Base-by-base conservation (phyloP, 2,329 filamentous ascomycete species). In the Fusarium drepaniforme region DNA sequence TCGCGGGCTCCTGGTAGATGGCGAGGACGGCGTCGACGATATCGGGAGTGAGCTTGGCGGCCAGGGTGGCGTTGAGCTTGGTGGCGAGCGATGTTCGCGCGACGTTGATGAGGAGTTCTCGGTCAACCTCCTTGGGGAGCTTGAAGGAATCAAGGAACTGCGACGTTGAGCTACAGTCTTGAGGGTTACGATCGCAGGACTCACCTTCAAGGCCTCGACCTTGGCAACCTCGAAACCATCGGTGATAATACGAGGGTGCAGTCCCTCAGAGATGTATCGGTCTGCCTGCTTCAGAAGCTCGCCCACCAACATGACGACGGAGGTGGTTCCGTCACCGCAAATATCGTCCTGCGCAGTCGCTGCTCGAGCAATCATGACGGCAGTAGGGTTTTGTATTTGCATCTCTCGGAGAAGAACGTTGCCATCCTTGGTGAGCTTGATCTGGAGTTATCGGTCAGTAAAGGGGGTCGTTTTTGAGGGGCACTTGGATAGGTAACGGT, bases 331-430 rank as follows among this genome's bases (percentile, higher is more conserved):
- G 84, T 99, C 97, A 81, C 97, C 97, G 79, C 95, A 97, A 79
- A 99, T 99, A 81, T 99, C 97, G 84, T 99, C 97, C 84, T 99
- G 96, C 77, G 97, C 97, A 42, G 97, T 99, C 68, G 97, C 97
- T 80, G 96, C 95, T 82, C 91, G 87, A 67, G 91, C 91, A 83
- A 93, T 93, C 91, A 93, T 93, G 73, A 97, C 97, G 76, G 97
- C 97, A 40, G 97, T 99, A 33, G 97, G 97, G 85, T 98, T 98
- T 87, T 98, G 96, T 83, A 98, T 98, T 91, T 98, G 96, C 91
- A 93, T 93, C 84, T 93, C 91, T 80, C 91, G 88, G 75, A 93
- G 85, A 30, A 93, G 88, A 71, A 98, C 96, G 81, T 97, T 98
- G 83, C 97, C 97, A 86, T 99, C 97, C 86, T 99, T 99, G 79